Evolutionary conservation across 208 protist species (phyloP).

Genomic region (Trypanosoma grayi): DNA sequence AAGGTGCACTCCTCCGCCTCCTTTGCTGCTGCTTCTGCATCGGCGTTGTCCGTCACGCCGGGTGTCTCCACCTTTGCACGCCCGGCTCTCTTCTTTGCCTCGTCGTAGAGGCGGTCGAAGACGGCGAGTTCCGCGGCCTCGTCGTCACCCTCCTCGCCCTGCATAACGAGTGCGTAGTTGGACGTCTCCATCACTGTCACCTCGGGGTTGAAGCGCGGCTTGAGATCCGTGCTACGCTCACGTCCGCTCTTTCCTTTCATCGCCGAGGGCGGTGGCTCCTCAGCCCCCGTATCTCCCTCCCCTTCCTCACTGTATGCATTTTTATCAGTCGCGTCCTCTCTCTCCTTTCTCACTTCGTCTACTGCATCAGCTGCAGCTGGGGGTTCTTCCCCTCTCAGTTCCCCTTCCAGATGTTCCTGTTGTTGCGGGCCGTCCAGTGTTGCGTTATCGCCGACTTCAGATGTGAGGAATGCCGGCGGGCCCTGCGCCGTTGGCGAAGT

Average conservation of each 20-base stretch:
- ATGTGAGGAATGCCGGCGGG: neutral
- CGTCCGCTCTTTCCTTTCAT: constrained; percentile 20
- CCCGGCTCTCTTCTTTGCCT: constrained; percentile 18
- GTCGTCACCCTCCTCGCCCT: constrained; percentile 16
- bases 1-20: constrained; percentile 28
- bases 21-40: neutral
- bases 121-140: constrained; percentile 17
- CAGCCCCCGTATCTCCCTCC: neutral
- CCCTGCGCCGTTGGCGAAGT: neutral
- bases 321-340: neutral
- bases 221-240: constrained; percentile 15
- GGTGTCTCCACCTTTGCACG: neutral
- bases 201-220: constrained; percentile 17
- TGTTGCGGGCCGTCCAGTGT: no score
- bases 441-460: no score
- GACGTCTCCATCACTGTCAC: constrained; percentile 23
- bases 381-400: no score
- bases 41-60: neutral
- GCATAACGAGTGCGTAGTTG: constrained; percentile 23
- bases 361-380: neutral
- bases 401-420: no score
- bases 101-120: constrained; percentile 38
- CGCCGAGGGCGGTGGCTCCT: neutral
- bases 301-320: neutral
- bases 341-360: neutral